Base-by-base conservation (phyloP, 2,329 filamentous ascomycete genomes). In the Phoma sp. region DNA sequence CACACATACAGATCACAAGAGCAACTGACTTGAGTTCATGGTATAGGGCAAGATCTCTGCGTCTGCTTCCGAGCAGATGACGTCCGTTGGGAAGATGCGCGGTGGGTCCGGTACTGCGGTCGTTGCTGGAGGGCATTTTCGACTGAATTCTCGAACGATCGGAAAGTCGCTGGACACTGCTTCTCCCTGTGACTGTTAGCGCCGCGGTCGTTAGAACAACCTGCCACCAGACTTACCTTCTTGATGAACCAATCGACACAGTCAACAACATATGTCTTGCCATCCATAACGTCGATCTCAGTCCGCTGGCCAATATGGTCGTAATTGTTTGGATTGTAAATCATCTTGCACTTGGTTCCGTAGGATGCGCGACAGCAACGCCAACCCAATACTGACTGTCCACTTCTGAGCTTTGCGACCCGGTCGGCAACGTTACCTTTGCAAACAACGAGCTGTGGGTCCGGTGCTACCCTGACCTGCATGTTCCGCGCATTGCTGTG, bases 361-460 rank as follows among this genome's bases (percentile, higher is more conserved):
- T 76, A 76, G 0, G 64, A 68, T 4, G 74, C 70, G 11, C 74
- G 61, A 50, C 71, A 74, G 50, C 73, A 76, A 3, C 73, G 66
- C 71, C 70, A 74, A 0, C 69, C 69, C 1, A 84, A 71, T 0
- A 83, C 79, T 0, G 80, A 69, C 2, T 71, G 67, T 1, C 70
- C 50, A 23, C 38, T 4, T 69, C 66, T 4, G 68, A 73, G 71
- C 42, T 76, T 80, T 37, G 82, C 78, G n/a, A 83, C 70, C 9
- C 81, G 75, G 43, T 85, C 81, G 2, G 78, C 71, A 1, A 84
- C 77, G 2, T 84, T 68, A 0, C 82, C 82, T 55, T 82, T 81
- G 37, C 82, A 81, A 1, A 84, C 82, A 4, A 82, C 81, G 0
- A 85, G 78, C 49, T 84, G 81, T 0, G 82, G 82, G 40, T 84